Evolutionary conservation across 2,329 filamentous ascomycete species (phyloP).

Genomic region (Apiospora pterosperma): DNA sequence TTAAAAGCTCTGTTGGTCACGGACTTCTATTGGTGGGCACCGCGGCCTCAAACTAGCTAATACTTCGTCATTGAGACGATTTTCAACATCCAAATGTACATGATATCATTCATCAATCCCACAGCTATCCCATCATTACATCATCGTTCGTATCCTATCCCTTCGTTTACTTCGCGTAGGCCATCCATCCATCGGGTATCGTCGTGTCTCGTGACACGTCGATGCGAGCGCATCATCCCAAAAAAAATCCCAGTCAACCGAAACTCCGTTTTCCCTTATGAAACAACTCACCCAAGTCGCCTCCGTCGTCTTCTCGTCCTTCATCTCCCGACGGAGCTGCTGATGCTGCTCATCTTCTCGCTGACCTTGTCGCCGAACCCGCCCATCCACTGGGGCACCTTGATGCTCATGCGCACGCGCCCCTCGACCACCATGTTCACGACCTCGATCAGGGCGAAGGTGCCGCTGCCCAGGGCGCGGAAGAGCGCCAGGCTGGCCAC

Average conservation of each 20-base stretch:
- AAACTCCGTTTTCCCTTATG: neutral
- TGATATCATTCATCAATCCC: neutral
- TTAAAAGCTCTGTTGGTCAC: too few relatives aligned
- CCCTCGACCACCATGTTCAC: conserved; percentile 87
- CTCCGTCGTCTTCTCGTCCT: neutral
- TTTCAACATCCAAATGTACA: neutral
- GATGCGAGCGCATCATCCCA: neutral
- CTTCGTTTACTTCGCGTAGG: neutral
- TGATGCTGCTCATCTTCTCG: conserved; percentile 41
- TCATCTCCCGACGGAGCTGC: conserved; percentile 29
- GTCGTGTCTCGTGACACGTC: neutral
- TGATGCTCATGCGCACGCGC: conserved; percentile 60
- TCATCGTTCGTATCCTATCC: neutral
- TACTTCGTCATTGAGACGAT: neutral
- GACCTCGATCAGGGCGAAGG: conserved; percentile 80
- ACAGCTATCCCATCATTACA: neutral
- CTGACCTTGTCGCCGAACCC: conserved; percentile 44
- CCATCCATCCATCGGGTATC: neutral
- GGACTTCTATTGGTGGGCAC: too few relatives aligned
- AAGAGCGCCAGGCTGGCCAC: conserved; percentile 86
- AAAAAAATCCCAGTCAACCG: neutral
- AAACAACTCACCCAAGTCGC: neutral
- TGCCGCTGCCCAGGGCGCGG: conserved; percentile 75
- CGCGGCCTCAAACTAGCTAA: too few relatives aligned
- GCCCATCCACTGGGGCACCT: conserved; percentile 42